Evolutionary conservation across 495 filamentous ascomycete genomes (phyloP).

Genomic region (Hypoxylon perforatum): DNA sequence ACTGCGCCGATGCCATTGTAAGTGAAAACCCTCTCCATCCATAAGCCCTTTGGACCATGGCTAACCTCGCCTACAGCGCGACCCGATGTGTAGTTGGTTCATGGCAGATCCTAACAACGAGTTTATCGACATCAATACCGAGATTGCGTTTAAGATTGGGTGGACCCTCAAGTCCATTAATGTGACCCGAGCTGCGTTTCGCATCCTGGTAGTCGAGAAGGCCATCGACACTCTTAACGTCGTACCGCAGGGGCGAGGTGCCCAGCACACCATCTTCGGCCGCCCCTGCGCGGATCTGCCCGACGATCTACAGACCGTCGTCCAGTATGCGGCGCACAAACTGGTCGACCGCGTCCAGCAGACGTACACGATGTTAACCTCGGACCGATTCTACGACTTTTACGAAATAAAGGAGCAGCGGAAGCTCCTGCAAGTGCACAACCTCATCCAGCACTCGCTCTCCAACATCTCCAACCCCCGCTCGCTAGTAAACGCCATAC

Average conservation of each 20-base stretch:
- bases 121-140: slow-evolving; percentile 59
- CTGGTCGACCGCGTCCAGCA: slow-evolving; percentile 35
- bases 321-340: slow-evolving; percentile 45
- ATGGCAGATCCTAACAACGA: slow-evolving; percentile 52
- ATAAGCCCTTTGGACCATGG: too few species aligned
- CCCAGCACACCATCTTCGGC: slow-evolving; percentile 34
- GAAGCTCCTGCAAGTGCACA: slow-evolving; percentile 15
- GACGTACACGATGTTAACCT: slow-evolving; percentile 15
- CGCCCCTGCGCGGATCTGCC: slow-evolving; percentile 36
- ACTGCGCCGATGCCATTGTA: slow-evolving; percentile 58
- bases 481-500: not conserved
- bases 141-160: slow-evolving; percentile 56
- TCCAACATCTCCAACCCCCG: not conserved
- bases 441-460: not conserved
- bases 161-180: slow-evolving; percentile 48
- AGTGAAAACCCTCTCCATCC: slow-evolving; percentile 13
- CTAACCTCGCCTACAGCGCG: slow-evolving; percentile 35
- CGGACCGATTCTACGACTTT: slow-evolving; percentile 16
- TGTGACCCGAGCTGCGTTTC: slow-evolving; percentile 52
- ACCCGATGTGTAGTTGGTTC: slow-evolving; percentile 52
- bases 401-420: slow-evolving; percentile 30
- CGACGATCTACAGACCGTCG: slow-evolving; percentile 44
- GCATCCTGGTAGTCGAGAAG: slow-evolving; percentile 57
- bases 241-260: not conserved
- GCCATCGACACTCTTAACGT: slow-evolving; percentile 40